Percentiles rank a stretch among this genome's conserved stretches.
phyloP scores from a whole-genome alignment of 2,329 filamentous ascomycete genomes.

The Scytalidium lignicola region DNA sequence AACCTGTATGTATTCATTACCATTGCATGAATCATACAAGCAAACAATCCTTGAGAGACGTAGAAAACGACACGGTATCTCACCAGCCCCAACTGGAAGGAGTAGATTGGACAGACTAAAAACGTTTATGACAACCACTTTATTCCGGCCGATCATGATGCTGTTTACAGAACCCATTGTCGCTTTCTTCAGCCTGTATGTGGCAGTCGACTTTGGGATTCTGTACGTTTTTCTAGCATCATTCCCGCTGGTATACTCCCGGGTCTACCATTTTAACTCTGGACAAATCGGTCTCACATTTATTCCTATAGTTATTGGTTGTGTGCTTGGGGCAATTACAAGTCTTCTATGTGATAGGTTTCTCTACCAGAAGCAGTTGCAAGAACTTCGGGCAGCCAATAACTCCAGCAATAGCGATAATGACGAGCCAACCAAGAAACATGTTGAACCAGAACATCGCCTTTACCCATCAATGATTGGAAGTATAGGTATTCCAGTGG shows the following conservation, averaged over 20 bases:
- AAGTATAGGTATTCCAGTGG: constrained; percentile 42
- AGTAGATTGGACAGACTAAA: not conserved
- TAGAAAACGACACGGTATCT: constrained; percentile 9
- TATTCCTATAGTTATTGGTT: constrained; percentile 8
- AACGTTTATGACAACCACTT: constrained; percentile 26
- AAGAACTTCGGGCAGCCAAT: constrained; percentile 24
- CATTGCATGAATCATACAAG: constrained; percentile 3
- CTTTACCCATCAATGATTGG: constrained; percentile 55
- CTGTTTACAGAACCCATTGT: constrained; percentile 60
- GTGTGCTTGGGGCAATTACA: not conserved
- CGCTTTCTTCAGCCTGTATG: constrained; percentile 47
- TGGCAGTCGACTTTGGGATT: constrained; percentile 45
- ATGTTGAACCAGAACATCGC: constrained; percentile 46
- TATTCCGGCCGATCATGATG: constrained; percentile 45
- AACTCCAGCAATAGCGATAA: constrained; percentile 4
- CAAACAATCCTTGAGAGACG: constrained; percentile 21
- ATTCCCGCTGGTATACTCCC: constrained; percentile 42
- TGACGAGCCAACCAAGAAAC: not conserved
- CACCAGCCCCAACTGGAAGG: not conserved
- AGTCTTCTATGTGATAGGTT: constrained; percentile 32
- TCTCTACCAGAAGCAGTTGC: constrained; percentile 30
- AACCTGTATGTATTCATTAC: constrained; percentile 1
- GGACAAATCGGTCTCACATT: constrained; percentile 17
- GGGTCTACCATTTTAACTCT: constrained; percentile 36
- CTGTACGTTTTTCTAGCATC: constrained; percentile 49